Percentiles rank a stretch among this genome's conserved stretches.
Evolutionary conservation across 495 filamentous ascomycete species (phyloP).

Genomic region (Neurospora africana): DNA sequence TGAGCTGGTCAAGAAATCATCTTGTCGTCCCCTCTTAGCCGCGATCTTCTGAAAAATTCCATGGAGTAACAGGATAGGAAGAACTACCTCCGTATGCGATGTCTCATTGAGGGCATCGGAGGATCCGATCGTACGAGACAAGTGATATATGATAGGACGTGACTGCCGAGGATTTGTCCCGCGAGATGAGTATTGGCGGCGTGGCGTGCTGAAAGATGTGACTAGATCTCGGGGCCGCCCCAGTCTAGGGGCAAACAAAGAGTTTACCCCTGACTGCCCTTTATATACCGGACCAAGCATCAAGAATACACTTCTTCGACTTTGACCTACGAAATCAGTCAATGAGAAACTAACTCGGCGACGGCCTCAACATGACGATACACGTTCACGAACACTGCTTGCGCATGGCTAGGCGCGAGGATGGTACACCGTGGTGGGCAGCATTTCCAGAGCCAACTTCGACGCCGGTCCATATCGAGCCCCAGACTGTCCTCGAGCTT

Average conservation of each 20-base stretch:
- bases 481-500: conserved; percentile 7
- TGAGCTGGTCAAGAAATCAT: background rate
- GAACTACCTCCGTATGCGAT: background rate
- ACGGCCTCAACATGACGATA: conserved; percentile 4
- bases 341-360: background rate
- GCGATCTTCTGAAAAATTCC: background rate
- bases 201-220: background rate
- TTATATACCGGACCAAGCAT: background rate
- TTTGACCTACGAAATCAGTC: background rate
- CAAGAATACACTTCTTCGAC: background rate
- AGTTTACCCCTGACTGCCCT: background rate
- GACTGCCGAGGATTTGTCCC: background rate
- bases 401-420: conserved; percentile 17
- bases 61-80: background rate
- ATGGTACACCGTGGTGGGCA: conserved; percentile 35
- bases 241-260: background rate
- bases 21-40: background rate
- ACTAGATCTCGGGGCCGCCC: background rate
- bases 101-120: background rate
- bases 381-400: conserved; percentile 20
- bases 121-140: background rate
- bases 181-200: background rate
- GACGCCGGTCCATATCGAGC: conserved; percentile 3
- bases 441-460: conserved; percentile 22
- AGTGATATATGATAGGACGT: background rate